Base-by-base conservation (phyloP, 805 yeast genomes). In the Starmera quercuum region DNA sequence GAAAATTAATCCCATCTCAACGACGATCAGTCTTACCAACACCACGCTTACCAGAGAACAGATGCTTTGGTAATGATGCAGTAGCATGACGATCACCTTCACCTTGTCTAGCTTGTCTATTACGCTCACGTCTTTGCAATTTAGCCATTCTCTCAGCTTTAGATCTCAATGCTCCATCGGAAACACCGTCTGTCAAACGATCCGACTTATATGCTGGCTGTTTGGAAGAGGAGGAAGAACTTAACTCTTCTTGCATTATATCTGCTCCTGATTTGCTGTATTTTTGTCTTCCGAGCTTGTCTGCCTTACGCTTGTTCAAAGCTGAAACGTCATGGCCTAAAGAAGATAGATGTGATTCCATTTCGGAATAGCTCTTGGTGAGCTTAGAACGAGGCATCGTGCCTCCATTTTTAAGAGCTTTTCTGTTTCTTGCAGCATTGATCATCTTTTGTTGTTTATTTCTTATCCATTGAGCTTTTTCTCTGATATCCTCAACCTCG, bases 31-130 rank as follows among this genome's bases (percentile, higher is more conserved):
- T 79, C 61, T 81, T 82, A 61, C 97, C 97, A 53, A 76, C 78
- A 69, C 97, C 95, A 66, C 98, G 79, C 74, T 92, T 92, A 66
- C 99, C 99, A 51, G 86, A 66, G 69, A 82, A 83, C 73, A 92
- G 71, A 66, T 92, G 98, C 70, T 88, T 90, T 44, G 97, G 95
- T 66, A 84, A 62, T 41, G 84, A 67, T 33, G 83, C 92, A 35
- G 87, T 74, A 37, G 76, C 68, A 59, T 86, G 95, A 63, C 97
- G 80, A 65, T 92, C 99, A 54, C 84, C 83, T 68, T 92, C 99
- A 68, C 97, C 96, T 46, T 78, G 83, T 63, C 95, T 79, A 28
- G 97, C 96, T 54, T 70, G 62, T 68, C 88, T 80, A 65, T 88
- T 85, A 68, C 97, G 78, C 56, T 83, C 94, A 65, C 95, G 79